phyloP scores from a whole-genome alignment of 495 filamentous ascomycete species.

The Aspergillus nanangensis region DNA sequence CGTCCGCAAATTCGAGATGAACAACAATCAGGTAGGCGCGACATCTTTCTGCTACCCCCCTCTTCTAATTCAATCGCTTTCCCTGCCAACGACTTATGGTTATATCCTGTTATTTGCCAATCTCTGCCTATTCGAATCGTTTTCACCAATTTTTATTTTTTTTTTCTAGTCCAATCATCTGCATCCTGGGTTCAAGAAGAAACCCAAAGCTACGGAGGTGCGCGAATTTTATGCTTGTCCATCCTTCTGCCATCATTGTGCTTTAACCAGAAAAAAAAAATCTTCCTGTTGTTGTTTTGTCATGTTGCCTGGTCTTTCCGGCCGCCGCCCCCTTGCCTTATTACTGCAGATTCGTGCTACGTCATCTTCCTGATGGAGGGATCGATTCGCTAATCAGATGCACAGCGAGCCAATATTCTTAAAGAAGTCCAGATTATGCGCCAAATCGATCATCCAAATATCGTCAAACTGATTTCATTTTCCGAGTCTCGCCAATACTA shows the following conservation, averaged over 20 bases:
- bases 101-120: too few relatives aligned
- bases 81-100: too few relatives aligned
- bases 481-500: slow-evolving; percentile 93
- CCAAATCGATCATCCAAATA: slow-evolving; percentile 90
- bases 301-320: not conserved
- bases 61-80: not conserved
- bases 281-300: slow-evolving; percentile 1
- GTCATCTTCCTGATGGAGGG: not conserved
- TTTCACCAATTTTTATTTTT: slow-evolving; percentile 37
- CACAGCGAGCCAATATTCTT: slow-evolving; percentile 88
- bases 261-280: too few relatives aligned
- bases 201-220: slow-evolving; percentile 96
- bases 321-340: slow-evolving; percentile 1
- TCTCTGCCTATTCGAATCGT: slow-evolving; percentile 8
- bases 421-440: slow-evolving; percentile 99
- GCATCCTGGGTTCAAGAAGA: slow-evolving; percentile 93
- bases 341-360: not conserved
- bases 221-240: slow-evolving; percentile 48
- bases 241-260: slow-evolving; percentile 2
- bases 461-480: slow-evolving; percentile 89
- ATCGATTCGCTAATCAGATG: slow-evolving; percentile 10
- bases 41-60: too few relatives aligned
- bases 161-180: slow-evolving; percentile 62
- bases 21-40: slow-evolving; percentile 81
- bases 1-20: slow-evolving; percentile 98